Evolutionary conservation across 352 stramenopile species (phyloP), one percentile per base, ranked within the genome.

Genomic region (Phytophthora syringae): DNA sequence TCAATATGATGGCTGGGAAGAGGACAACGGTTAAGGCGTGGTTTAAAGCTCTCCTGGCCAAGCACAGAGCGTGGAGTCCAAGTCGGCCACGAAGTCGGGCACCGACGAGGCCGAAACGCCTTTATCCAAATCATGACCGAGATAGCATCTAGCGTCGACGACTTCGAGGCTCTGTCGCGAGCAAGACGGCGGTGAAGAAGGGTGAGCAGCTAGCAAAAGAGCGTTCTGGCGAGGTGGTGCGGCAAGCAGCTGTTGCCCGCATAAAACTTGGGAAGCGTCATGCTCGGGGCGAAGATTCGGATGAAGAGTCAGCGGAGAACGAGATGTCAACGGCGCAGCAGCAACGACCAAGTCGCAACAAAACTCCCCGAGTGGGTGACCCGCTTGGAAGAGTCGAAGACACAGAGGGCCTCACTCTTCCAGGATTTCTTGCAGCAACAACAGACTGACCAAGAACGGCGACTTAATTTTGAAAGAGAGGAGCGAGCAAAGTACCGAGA

Each of bases 1-100:
- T 68, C n/a, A 20, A 10, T 5, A 58, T 63, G 37, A 52, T 42
- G 21, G 7, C 11, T 16, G 51, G 62, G 3, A 68, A 58, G 20
- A 25, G 52, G 1, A 27, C 34, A 16, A 61, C 59, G 1, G 43
- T 24, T 18, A 47, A 60, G 15, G 32, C 43, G 7, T 18, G 50
- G 13, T 61, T 68, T 13, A 47, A 68, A 12, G 42, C 51, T 9
- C 24, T 57, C 6, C 13, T 62, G 1, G 34, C 1, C 3, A 52
- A 37, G 43, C 51, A 62, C 12, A 43, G 51, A 10, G 11, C 24
- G 9, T 57, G 51, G 51, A 68, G 43, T 11, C 6, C 7, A 39
- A 15, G 22, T 67, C 51, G 1, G 34, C 42, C 21, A 28, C 1
- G 16, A 45, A 52, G 12, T 59, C 60, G 12, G 60, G 43, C 5